Evolutionary conservation across 257 asterid genomes (phyloP).

Genomic region (Nicotiana noctiflora): DNA sequence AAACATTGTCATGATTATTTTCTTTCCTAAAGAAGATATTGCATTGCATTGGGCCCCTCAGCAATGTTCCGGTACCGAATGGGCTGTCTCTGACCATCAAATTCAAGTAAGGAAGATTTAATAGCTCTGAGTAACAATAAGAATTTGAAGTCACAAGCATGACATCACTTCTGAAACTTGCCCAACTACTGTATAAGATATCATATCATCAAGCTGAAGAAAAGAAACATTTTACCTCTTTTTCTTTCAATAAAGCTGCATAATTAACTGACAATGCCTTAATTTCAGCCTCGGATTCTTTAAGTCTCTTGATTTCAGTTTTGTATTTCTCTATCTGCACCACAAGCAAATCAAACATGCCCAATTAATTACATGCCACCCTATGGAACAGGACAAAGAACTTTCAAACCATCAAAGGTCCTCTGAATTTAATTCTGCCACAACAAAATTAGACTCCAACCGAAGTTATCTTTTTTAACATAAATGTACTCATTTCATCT

Average conservation of each 20-base stretch:
- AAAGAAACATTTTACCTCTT: conserved; percentile 51
- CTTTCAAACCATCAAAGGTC: background rate
- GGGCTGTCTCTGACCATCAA: background rate
- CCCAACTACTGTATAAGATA: background rate
- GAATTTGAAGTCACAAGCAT: background rate
- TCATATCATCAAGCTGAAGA: background rate
- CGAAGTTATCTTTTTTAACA: background rate
- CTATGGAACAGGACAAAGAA: background rate
- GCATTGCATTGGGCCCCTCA: background rate
- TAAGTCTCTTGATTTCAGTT: conserved; percentile 74
- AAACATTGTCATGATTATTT: background rate
- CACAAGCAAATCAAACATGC: background rate
- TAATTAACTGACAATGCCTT: conserved; percentile 88
- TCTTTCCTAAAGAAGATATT: background rate
- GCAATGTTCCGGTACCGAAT: background rate
- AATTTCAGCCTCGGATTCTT: conserved; percentile 92
- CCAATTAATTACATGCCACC: background rate
- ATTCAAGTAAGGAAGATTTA: background rate
- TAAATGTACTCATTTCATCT: background rate
- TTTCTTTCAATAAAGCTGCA: conserved; percentile 86
- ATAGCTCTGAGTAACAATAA: background rate
- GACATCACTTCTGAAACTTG: background rate
- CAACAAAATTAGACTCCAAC: background rate
- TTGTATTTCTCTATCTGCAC: conserved; percentile 60
- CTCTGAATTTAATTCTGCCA: background rate